Conservation (phyloP, 768 basidiomycete species). For the Mycena venus region DNA sequence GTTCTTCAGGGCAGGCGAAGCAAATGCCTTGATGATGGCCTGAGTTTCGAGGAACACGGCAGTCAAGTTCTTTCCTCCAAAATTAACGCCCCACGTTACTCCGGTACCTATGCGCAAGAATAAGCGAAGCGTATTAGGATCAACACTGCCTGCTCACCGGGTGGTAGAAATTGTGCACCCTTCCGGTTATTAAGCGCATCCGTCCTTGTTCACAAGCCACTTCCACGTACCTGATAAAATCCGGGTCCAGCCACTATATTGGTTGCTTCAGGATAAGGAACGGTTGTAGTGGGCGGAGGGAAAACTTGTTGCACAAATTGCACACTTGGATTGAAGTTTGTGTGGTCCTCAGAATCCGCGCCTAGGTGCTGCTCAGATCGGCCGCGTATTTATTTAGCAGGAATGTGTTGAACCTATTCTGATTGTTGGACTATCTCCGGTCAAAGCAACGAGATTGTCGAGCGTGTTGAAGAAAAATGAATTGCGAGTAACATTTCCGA, state of each 20-base stretch:
- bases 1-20: slow-evolving; percentile 50
- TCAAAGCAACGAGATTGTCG: slow-evolving; percentile 65
- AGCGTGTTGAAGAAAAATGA: slow-evolving; percentile 73
- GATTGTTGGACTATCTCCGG: slow-evolving; percentile 67
- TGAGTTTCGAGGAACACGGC: slow-evolving; percentile 60
- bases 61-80: slow-evolving; percentile 67
- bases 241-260: slow-evolving; percentile 70
- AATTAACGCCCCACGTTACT: slow-evolving; percentile 78
- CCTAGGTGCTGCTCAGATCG: slow-evolving; percentile 31
- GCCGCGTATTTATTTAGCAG: background rate
- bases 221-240: slow-evolving; percentile 55
- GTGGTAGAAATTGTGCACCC: slow-evolving; percentile 64
- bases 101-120: slow-evolving; percentile 59
- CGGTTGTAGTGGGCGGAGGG: slow-evolving; percentile 59
- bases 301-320: slow-evolving; percentile 65
- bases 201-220: background rate
- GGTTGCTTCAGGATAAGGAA: slow-evolving; percentile 78
- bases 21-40: slow-evolving; percentile 64
- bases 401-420: slow-evolving; percentile 53
- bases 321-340: slow-evolving; percentile 63
- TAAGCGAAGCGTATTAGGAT: background rate
- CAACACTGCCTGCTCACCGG: slow-evolving; percentile 44
- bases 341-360: slow-evolving; percentile 71
- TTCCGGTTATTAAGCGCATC: slow-evolving; percentile 3
- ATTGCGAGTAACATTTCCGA: slow-evolving; percentile 65